Evolutionary conservation across 257 asterid species (phyloP).

Genomic region (Nicotiana tomentosiformis): DNA sequence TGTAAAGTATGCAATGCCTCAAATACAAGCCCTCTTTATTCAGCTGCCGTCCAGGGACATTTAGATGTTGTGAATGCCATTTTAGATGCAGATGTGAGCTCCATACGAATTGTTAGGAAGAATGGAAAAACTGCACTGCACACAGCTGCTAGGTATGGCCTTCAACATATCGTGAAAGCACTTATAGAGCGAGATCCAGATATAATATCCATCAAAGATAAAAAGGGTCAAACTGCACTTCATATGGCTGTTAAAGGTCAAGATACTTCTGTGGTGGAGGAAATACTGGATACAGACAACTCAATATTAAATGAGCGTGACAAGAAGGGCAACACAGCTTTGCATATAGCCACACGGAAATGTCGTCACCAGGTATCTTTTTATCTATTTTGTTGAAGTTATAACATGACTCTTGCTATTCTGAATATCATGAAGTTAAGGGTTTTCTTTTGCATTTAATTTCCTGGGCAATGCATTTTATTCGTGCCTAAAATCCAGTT

Average conservation of each 20-base stretch:
- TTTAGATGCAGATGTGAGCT: slow-evolving; percentile 67
- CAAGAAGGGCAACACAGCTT: slow-evolving; percentile 89
- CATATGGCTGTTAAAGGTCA: slow-evolving; percentile 99
- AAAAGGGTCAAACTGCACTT: slow-evolving; percentile 96
- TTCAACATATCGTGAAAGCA: slow-evolving; percentile 51
- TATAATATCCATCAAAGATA: slow-evolving; percentile 70
- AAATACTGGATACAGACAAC: slow-evolving; percentile 67
- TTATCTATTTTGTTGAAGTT: slow-evolving; percentile 5
- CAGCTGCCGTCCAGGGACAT: slow-evolving; percentile 80
- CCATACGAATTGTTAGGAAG: slow-evolving; percentile 68
- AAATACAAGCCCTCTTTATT: slow-evolving; percentile 90
- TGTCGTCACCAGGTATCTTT: slow-evolving; percentile 68
- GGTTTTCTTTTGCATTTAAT: background rate
- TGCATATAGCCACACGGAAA: slow-evolving; percentile 89
- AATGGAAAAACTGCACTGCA: slow-evolving; percentile 92
- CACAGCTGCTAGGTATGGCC: slow-evolving; percentile 88
- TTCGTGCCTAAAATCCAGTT: background rate
- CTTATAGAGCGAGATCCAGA: slow-evolving; percentile 73
- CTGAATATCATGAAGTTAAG: background rate
- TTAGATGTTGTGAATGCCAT: slow-evolving; percentile 74
- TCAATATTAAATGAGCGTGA: slow-evolving; percentile 77
- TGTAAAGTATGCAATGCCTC: slow-evolving; percentile 82
- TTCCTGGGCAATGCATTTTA: background rate
- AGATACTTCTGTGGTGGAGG: slow-evolving; percentile 63
- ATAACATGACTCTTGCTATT: background rate